phyloP scores from a whole-genome alignment of 768 basidiomycete genomes.

The Termitomyces bulborhizus region DNA sequence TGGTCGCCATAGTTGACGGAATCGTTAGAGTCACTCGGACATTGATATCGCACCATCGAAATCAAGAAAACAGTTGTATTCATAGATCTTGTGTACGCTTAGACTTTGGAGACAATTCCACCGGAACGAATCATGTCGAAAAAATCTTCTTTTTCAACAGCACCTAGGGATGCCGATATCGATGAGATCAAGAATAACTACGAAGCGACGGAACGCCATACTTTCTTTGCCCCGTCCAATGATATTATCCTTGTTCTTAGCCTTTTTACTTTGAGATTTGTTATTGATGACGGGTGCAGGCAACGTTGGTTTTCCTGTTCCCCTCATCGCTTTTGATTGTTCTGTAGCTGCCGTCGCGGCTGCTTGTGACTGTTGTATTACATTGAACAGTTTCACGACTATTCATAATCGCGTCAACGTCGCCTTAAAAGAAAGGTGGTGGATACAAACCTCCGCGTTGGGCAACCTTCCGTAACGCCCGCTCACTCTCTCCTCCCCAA shows the following conservation, averaged over 20 bases:
- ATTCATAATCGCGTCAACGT: not conserved
- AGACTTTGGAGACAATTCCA: conserved; percentile 69
- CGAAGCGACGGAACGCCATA: conserved; percentile 22
- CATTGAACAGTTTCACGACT: conserved; percentile 87
- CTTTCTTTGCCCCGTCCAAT: conserved; percentile 54
- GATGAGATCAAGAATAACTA: conserved; percentile 5
- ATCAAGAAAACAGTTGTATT: not conserved
- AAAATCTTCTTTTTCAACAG: conserved; percentile 67
- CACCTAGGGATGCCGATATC: conserved; percentile 26
- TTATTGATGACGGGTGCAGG: conserved; percentile 54
- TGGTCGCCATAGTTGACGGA: not conserved
- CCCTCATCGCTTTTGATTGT: conserved; percentile 54
- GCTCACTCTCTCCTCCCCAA: conserved; percentile 83
- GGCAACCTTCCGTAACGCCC: conserved; percentile 73
- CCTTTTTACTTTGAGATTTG: conserved; percentile 38
- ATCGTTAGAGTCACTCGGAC: not conserved
- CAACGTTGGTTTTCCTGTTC: conserved; percentile 68
- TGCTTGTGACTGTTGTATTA: conserved; percentile 75
- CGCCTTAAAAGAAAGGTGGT: not conserved
- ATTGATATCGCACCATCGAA: conserved; percentile 4
- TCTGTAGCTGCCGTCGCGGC: conserved; percentile 46
- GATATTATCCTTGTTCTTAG: conserved; percentile 47
- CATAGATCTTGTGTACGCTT: conserved; percentile 10
- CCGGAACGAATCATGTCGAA: conserved; percentile 81
- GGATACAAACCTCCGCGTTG: conserved; percentile 67